Evolutionary conservation across 805 yeast species (phyloP), one percentile per base, ranked within the genome.

Genomic region (Pichia exigua): DNA sequence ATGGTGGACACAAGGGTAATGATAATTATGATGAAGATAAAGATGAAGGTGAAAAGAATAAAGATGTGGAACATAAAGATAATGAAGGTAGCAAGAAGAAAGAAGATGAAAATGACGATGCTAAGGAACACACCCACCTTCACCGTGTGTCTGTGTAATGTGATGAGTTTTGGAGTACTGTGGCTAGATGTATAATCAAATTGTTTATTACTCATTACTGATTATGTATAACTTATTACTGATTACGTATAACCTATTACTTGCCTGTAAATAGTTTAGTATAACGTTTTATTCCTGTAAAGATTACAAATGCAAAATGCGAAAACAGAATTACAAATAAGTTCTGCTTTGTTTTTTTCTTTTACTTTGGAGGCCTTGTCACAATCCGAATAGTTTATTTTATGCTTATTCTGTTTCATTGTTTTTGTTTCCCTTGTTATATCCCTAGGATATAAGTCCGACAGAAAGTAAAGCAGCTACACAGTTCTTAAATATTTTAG

Each of bases 31-130:
- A 32, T 22, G 43, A 42, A 17, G 40, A 46, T n/a, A 26, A 43
- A 21, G 43, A 46, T 20, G 45, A 24, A n/a, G n/a, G 42, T 7
- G 54, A 51, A 22, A 38, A 56, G 42, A 20, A 46, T 12, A 46
- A 52, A 44, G 24, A 49, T 35, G 39, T 2, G 4, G 39, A 35
- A 10, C n/a, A 39, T 12, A 24, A 43, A 20, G 35, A 48, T 4
- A 9, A 45, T 21, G 28, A 45, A 6, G 28, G 10, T 6, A 45
- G 35, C 4, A 38, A 44, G n/a, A 22, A 9, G 9, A 26, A 17
- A 35, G 17, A n/a, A 11, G 18, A 24, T 12, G 42, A 38, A 26
- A 39, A n/a, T n/a, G 20, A n/a, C 3, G 39, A 35, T n/a, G 20
- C 39, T n/a, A 35, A 35, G 11, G 2, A 20, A n/a, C 45, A 27